Evolutionary conservation across 2,329 filamentous ascomycete species (phyloP).

Genomic region (Piedraia hortae): DNA sequence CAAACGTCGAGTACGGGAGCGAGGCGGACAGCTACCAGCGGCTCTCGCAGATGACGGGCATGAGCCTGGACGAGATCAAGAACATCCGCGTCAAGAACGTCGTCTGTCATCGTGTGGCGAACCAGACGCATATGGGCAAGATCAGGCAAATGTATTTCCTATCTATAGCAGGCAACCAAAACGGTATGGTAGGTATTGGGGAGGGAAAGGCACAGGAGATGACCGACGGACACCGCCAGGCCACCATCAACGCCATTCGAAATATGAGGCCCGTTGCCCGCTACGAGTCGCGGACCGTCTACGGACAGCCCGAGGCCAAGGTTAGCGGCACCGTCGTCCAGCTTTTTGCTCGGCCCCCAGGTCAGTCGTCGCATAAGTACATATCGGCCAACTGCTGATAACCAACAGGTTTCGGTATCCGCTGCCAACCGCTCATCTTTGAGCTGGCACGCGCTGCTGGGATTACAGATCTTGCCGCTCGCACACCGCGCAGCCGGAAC

Average conservation of each 20-base stretch:
- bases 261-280: conserved; percentile 82
- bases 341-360: conserved; percentile 59
- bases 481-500: conserved; percentile 64
- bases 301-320: conserved; percentile 58
- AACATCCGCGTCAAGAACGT: conserved; percentile 41
- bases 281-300: conserved; percentile 83
- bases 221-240: conserved; percentile 39
- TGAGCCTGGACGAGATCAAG: conserved; percentile 20
- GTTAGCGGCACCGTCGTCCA: conserved; percentile 66
- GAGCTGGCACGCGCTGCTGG: conserved; percentile 76
- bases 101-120: conserved; percentile 46
- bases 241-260: conserved; percentile 53
- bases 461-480: conserved; percentile 62
- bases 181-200: conserved; percentile 67
- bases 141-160: conserved; percentile 50
- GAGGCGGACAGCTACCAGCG: conserved; percentile 19
- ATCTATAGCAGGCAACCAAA: conserved; percentile 59
- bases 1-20: conserved; percentile 4
- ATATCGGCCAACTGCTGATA: no score
- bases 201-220: conserved; percentile 65
- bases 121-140: conserved; percentile 93
- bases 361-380: conserved; percentile 24
- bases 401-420: conserved; percentile 74
- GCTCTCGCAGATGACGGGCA: conserved; percentile 29
- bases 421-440: conserved; percentile 73